Base-by-base conservation (phyloP, 2,329 filamentous ascomycete species). In the Talaromyces islandicus region DNA sequence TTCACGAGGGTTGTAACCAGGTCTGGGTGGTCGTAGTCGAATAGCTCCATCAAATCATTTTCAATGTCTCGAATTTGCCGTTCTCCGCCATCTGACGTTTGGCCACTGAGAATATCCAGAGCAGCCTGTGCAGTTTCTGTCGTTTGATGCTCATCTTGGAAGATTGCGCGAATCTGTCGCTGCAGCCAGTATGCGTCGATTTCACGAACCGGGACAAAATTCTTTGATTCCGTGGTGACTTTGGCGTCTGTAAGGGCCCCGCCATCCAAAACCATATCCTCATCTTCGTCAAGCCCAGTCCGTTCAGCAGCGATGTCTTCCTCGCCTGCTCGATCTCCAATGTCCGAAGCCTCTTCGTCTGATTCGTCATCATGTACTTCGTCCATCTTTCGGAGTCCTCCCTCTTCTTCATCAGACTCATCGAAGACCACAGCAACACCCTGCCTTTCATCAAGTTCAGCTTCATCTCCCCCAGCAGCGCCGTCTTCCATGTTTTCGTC, bases 181-280 rank as follows among this genome's bases (percentile, higher is more conserved):
- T 97, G 94, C 62, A 99, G 76, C 94, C 94, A 99, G 77, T 93
- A 99, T 10, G 93, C 93, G 74, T 99, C 94, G 64, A 99, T 96
- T 60, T 97, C 92, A 65, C 93, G 87, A 54, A 91, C 91, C 19
- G 90, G 82, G 60, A 99, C 85, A 27, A 84, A 79, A 54, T 86
- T 84, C 52, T 82, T 70, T 55, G 75, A 74, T 46, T 69, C 76
- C 68, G 79, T 80, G 57, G 75, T 75, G 64, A 78, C 76, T 66
- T 70, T 68, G 73, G 69, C 80, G 38, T 78, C 76, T 59, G 77
- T 77, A 24, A 62, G 65, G 32, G 82, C 72, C 9, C 82, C 86
- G 46, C 87, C 87, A 70, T 96, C 90, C 62, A 97, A 86, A 35
- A 97, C 82, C 83, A 97, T 89, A 64, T 91, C 90, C 62, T 92